These are phyloP conservation scores for Paraconiothyrium brasiliense DNA, from an alignment of 2,329 filamentous ascomycete species.

Conservation along the genomic window DNA sequence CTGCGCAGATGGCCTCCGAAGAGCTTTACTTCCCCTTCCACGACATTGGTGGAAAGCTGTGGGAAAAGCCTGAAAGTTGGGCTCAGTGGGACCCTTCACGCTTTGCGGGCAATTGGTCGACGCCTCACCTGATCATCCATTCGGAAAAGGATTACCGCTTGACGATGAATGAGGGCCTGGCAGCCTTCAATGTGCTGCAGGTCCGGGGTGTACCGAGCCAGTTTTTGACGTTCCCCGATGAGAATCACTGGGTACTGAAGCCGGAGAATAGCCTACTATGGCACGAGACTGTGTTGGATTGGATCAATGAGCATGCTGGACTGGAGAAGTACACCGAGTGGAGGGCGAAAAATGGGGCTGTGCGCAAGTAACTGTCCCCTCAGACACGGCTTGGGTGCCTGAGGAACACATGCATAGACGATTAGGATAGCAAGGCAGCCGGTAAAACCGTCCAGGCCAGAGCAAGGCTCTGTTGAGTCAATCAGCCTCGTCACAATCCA, in stretches of 20 bases:
- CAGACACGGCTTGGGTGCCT: too few species aligned
- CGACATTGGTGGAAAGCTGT: constrained; percentile 49
- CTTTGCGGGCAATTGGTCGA: constrained; percentile 75
- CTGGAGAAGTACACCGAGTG: constrained; percentile 54
- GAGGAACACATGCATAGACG: too few species aligned
- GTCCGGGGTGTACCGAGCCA: constrained; percentile 77
- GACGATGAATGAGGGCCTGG: constrained; percentile 83
- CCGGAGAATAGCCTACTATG: constrained; percentile 90
- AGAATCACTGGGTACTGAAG: constrained; percentile 86
- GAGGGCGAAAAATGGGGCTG: constrained; percentile 18
- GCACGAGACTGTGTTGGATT: constrained; percentile 85
- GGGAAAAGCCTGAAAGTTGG: constrained; percentile 59
- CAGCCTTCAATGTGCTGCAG: constrained; percentile 88
- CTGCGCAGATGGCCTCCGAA: constrained; percentile 60
- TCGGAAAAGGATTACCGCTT: constrained; percentile 90
- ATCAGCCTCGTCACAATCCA: too few species aligned
- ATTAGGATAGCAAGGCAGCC: too few species aligned
- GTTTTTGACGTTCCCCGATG: constrained; percentile 82
- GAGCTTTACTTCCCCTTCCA: constrained; percentile 63
- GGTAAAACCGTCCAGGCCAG: too few species aligned
- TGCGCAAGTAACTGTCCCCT: too few species aligned
- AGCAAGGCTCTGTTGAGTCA: too few species aligned
- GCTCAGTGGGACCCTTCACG: constrained; percentile 66
- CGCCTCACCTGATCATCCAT: constrained; percentile 89
- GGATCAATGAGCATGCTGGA: constrained; percentile 71